Conservation (phyloP, 164 flowering plant species). For the Aristolochia contorta region DNA sequence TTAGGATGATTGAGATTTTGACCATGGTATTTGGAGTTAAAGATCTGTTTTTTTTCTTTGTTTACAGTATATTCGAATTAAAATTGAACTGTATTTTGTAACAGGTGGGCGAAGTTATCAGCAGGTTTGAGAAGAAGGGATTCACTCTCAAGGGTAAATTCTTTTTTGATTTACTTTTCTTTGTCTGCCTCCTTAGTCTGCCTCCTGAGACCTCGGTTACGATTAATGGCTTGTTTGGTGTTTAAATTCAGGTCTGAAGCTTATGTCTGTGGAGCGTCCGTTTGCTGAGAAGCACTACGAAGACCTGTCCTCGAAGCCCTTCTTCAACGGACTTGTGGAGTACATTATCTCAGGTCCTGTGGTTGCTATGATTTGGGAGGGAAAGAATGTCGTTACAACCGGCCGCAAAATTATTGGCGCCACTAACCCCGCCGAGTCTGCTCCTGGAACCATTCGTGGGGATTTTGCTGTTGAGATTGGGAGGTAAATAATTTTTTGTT, state of each 20-base stretch:
- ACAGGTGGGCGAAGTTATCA: slow-evolving; percentile 80
- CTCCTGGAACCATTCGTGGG: slow-evolving; percentile 95
- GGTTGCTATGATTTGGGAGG: slow-evolving; percentile 97
- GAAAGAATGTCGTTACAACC: slow-evolving; percentile 65
- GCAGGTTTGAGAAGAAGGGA: slow-evolving; percentile 85
- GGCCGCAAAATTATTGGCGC: slow-evolving; percentile 94
- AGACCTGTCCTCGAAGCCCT: slow-evolving; percentile 73
- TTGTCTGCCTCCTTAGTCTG: neutral
- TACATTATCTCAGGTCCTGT: slow-evolving; percentile 92
- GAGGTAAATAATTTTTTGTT: slow-evolving; percentile 39
- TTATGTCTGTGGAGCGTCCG: slow-evolving; percentile 50
- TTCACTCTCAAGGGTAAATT: slow-evolving; percentile 64
- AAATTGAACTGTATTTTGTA: neutral
- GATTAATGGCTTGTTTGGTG: slow-evolving; percentile 1
- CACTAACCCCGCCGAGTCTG: slow-evolving; percentile 80
- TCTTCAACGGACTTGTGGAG: slow-evolving; percentile 68
- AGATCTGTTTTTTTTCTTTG: too few relatives aligned
- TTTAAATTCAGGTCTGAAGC: slow-evolving; percentile 56
- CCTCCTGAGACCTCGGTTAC: neutral
- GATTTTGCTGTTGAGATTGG: slow-evolving; percentile 87
- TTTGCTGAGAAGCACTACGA: slow-evolving; percentile 94
- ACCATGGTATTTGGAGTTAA: too few relatives aligned
- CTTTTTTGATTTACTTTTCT: neutral
- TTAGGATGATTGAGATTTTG: too few relatives aligned
- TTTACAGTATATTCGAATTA: neutral